Percentiles rank a stretch among this genome's conserved stretches.
Evolutionary conservation across 2,329 filamentous ascomycete species (phyloP).

Genomic region (Bipolaris gigantea): DNA sequence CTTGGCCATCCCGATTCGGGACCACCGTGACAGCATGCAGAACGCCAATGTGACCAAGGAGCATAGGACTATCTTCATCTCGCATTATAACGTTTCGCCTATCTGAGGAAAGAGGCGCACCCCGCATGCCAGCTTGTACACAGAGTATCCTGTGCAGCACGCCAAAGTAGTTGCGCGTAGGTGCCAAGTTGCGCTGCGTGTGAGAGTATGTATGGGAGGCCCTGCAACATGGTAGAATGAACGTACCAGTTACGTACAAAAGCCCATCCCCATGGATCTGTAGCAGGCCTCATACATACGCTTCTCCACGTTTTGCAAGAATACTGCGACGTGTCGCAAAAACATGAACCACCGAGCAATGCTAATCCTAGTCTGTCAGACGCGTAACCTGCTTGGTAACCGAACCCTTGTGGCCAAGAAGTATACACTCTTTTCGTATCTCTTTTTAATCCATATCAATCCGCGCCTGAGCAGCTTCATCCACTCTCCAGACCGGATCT

Average conservation of each 20-base stretch:
- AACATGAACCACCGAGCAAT: slow-evolving; percentile 8
- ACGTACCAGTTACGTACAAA: background rate
- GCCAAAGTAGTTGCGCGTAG: background rate
- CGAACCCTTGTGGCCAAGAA: slow-evolving; percentile 3
- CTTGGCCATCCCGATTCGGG: background rate
- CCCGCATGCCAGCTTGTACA: background rate
- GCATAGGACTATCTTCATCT: background rate
- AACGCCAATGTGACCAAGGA: background rate
- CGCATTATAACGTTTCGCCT: background rate
- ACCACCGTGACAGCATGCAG: background rate
- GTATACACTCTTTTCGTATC: background rate
- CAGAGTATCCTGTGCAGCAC: background rate
- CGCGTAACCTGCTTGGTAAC: slow-evolving; percentile 8
- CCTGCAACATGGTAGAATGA: background rate
- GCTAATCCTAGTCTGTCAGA: slow-evolving; percentile 8
- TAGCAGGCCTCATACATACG: background rate
- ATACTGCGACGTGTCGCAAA: slow-evolving; percentile 11
- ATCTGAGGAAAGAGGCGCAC: background rate
- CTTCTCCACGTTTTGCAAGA: slow-evolving; percentile 1
- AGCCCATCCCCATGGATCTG: background rate
- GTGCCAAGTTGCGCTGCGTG: background rate
- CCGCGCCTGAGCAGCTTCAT: background rate
- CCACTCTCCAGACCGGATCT: slow-evolving; percentile 7
- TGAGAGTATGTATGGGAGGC: background rate
- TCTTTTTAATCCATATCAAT: slow-evolving; percentile 2